A percentile compares a stretch with the other conserved stretches of the same genome.
phyloP scores from a whole-genome alignment of 2,329 filamentous ascomycete species.

The Cryphonectria carpinicola region DNA sequence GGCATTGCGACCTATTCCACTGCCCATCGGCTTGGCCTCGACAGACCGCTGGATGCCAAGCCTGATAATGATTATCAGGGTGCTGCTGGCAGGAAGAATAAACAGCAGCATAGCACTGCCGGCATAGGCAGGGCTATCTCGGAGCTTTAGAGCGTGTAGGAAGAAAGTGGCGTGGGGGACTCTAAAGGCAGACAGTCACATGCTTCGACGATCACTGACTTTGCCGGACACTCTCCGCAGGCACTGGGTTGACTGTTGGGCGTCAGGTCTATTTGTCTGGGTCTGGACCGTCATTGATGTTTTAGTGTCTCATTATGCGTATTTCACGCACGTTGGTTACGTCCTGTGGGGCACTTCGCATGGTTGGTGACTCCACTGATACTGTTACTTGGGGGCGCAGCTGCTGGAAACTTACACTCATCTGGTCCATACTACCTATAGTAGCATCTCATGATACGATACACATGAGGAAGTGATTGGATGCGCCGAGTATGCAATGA shows the following conservation, averaged over 20 bases:
- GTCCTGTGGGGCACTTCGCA: neutral
- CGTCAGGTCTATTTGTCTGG: neutral
- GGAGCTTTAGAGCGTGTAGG: neutral
- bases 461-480: too few species aligned
- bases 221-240: neutral
- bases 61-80: slow-evolving; percentile 16
- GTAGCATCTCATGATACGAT: too few species aligned
- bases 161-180: neutral
- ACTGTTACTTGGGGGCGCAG: neutral
- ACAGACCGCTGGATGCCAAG: slow-evolving; percentile 25
- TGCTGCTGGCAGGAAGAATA: slow-evolving; percentile 11
- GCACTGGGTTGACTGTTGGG: neutral
- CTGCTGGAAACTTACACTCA: neutral
- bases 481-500: too few species aligned
- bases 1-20: slow-evolving; percentile 40
- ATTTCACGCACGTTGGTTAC: neutral
- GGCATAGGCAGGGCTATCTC: neutral
- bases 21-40: slow-evolving; percentile 22
- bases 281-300: neutral
- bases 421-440: too few species aligned
- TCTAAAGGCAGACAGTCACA: neutral
- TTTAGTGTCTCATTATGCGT: neutral
- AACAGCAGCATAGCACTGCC: neutral
- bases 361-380: neutral
- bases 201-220: neutral